Conservation (phyloP, 148 eudicot species). For the Cornus florida region DNA sequence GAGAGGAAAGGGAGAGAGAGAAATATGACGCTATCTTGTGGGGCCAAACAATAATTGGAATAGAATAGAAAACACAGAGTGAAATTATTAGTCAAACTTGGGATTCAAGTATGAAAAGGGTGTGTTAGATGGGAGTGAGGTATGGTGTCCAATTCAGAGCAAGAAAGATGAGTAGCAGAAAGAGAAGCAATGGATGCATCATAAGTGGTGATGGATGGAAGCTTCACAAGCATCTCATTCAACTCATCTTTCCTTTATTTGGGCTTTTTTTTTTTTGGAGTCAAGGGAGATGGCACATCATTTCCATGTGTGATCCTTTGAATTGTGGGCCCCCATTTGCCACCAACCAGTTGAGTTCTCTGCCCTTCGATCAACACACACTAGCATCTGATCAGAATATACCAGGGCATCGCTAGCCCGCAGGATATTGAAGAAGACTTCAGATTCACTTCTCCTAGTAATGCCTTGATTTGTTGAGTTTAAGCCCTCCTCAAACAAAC, state of each 20-base stretch:
- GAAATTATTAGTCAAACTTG: constrained; percentile 6
- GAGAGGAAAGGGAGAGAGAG: too few relatives aligned
- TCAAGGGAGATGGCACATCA: constrained; percentile 9
- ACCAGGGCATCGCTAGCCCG: too few relatives aligned
- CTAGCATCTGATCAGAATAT: too few relatives aligned
- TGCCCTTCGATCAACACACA: not conserved
- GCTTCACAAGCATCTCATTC: not conserved
- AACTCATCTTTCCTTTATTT: not conserved
- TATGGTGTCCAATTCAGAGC: constrained; percentile 7
- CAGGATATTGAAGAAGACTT: too few relatives aligned
- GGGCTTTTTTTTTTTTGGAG: not conserved
- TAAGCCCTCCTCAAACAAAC: too few relatives aligned
- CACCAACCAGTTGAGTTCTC: not conserved
- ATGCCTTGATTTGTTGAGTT: too few relatives aligned
- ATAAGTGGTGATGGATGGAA: not conserved
- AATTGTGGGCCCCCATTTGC: not conserved
- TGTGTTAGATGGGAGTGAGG: not conserved
- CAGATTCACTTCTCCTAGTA: too few relatives aligned
- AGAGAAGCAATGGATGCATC: constrained; percentile 9
- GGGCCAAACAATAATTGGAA: not conserved
- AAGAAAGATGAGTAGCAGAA: not conserved
- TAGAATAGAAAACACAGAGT: not conserved
- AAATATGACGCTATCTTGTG: not conserved
- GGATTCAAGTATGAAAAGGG: not conserved
- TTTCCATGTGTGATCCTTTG: not conserved